Base-by-base conservation (phyloP, 176 grass and related monocot genomes). In the Pontederia crassipes region DNA sequence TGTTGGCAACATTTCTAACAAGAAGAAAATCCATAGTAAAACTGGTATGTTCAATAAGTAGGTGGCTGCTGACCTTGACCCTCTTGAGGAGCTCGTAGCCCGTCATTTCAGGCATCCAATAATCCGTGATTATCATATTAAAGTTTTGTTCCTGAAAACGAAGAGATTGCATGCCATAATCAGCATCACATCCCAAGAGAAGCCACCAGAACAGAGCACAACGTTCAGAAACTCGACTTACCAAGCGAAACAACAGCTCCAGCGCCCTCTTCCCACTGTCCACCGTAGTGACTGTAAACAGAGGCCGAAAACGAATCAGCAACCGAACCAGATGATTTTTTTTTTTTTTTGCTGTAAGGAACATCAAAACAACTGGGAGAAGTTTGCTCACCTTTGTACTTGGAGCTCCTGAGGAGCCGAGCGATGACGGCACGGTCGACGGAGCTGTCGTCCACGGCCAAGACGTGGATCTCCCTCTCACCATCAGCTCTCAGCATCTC, bases 381-480 rank as follows among this genome's bases (percentile, higher is more conserved):
- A 12, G 13, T 17, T 28, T 11, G 24, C 8, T 0, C 17, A 87
- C 79, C 84, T 87, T 79, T 65, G 47, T 82, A 82, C 2, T 82
- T 82, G 57, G 76, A 87, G 67, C 68, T 82, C 45, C 79, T 68
- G 2, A 87, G 84, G 32, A 87, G 75, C 17, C 59, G 82, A 6
- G 84, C 77, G 68, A 82, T 87, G 68, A 87, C 54, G 10, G 76
- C 76, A 2, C 72, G 76, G 50, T 87, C 79, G 48, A 82, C 72
- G 4, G 75, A 75, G 79, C 84, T 82, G 47, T 87, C 84, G 68
- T 87, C 84, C 58, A 87, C 84, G 0, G 76, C 84, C n/a, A 87
- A 68, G 32, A 82, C 76, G 45, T 87, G 84, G 10, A 70, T 47
- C 75, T 82, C 84, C 58, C 28, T 55, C 49, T 17, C 50, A 9